Evolutionary conservation across 2,329 filamentous ascomycete species (phyloP), one percentile per base, ranked within the genome.

Genomic region (Xylaria sp.): DNA sequence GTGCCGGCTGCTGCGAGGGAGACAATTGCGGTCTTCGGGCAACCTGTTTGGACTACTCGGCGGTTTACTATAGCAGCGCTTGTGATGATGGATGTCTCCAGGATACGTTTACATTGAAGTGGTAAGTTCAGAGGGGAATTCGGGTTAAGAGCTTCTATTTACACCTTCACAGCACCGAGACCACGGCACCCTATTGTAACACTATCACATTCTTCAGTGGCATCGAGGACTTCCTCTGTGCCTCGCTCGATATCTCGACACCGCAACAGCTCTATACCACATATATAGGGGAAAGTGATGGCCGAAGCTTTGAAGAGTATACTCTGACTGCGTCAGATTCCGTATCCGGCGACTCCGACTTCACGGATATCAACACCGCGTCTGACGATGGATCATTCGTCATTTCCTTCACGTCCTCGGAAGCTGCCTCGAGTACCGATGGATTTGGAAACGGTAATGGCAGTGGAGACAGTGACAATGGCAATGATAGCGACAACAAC

Each of bases 211-310:
- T 82, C 67, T 70, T 74, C 2, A 74, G 73, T 17, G 75, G 76
- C 15, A 74, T 83, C 50, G 71, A 71, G 23, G 82, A 83, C 66
- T 84, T 77, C 66, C 82, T 76, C 70, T 84, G 82, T 70, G 75
- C 75, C 60, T 70, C 72, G 9, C 56, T 72, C 21, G 70, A 66
- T 51, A 69, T 75, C 45, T 76, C 75, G 3, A 76, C 72, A 4
- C 65, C 73, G 4, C 76, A 80, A 52, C 65, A 71, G 28, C 75
- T 79, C 1, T 69, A 70, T 23, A 83, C 81, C 2, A 81, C 80
- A 4, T 82, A 76, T 57, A 64, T 43, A 9, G 80, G 79, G 35
- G 72, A 82, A 66, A 69, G 68, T 2, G 73, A 72, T 43, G 68
- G 70, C 35, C 69, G 74, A 28, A 63, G 46, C 21, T 79, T 78